These are phyloP conservation scores for Microbotryomycetes sp. DNA, from an alignment of 1,284 basidiomycete genomes.

Conservation along the genomic window DNA sequence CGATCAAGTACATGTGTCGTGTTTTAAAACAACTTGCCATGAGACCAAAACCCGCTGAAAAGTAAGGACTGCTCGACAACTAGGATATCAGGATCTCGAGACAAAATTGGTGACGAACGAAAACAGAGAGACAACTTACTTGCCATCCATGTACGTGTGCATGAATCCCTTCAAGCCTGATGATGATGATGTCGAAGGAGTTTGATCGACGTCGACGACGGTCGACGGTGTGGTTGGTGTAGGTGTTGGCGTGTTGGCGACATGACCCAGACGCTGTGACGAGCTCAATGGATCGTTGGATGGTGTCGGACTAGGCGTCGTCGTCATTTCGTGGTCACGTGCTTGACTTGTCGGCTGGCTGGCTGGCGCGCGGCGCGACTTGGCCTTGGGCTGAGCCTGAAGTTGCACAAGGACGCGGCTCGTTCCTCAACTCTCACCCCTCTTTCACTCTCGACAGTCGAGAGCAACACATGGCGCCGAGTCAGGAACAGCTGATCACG, in stretches of 20 bases:
- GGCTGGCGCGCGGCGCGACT: too few species aligned
- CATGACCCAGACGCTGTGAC: background rate
- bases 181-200: background rate
- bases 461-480: background rate
- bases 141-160: background rate
- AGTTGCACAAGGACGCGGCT: too few species aligned
- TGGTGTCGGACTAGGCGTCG: too few species aligned
- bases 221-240: too few species aligned
- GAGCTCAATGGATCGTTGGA: too few species aligned
- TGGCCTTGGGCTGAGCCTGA: too few species aligned
- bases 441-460: too few species aligned
- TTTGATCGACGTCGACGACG: background rate
- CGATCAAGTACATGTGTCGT: background rate
- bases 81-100: too few species aligned
- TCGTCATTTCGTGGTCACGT: too few species aligned
- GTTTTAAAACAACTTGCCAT: conserved; percentile 57
- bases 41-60: conserved; percentile 90
- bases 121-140: background rate
- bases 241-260: background rate
- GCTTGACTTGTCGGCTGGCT: too few species aligned
- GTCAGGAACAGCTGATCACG: background rate
- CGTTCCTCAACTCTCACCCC: too few species aligned
- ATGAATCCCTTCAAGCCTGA: background rate
- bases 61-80: conserved; percentile 75
- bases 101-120: too few species aligned